These are phyloP conservation scores for Cymbopogon flexuosus DNA, from an alignment of 202 grass and related monocot genomes.

Conservation along the genomic window DNA sequence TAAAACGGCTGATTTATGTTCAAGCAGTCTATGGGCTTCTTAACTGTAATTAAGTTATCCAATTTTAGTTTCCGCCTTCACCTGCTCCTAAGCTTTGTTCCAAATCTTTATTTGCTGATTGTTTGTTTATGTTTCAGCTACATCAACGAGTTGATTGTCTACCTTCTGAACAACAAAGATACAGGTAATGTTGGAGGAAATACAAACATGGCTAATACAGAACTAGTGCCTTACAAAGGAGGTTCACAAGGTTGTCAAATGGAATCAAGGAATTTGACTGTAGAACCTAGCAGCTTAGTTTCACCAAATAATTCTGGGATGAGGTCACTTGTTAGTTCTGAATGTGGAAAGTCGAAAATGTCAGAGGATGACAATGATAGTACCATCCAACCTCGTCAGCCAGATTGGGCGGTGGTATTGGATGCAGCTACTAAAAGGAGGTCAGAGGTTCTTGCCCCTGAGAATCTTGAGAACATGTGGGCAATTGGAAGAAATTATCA, in stretches of 20 bases:
- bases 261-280: constrained; percentile 31
- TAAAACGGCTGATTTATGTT: neutral
- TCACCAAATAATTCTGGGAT: constrained; percentile 35
- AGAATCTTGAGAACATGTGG: constrained; percentile 99
- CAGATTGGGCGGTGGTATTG: constrained; percentile 73
- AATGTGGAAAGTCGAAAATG: constrained; percentile 34
- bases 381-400: constrained; percentile 36
- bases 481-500: constrained; percentile 92
- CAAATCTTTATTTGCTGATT: constrained; percentile 30
- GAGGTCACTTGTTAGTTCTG: constrained; percentile 31
- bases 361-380: constrained; percentile 39
- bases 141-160: constrained; percentile 90
- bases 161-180: constrained; percentile 59
- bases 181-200: constrained; percentile 36
- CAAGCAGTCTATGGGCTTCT: neutral
- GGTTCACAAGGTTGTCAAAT: constrained; percentile 38
- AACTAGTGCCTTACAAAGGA: constrained; percentile 37
- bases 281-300: constrained; percentile 29
- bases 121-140: constrained; percentile 57
- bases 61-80: neutral
- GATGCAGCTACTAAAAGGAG: constrained; percentile 89
- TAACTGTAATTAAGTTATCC: neutral
- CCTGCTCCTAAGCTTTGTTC: constrained; percentile 10
- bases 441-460: constrained; percentile 82
- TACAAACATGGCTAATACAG: constrained; percentile 40